Base-by-base conservation (phyloP, 208 protist genomes). In the Leishmania gerbilli region DNA sequence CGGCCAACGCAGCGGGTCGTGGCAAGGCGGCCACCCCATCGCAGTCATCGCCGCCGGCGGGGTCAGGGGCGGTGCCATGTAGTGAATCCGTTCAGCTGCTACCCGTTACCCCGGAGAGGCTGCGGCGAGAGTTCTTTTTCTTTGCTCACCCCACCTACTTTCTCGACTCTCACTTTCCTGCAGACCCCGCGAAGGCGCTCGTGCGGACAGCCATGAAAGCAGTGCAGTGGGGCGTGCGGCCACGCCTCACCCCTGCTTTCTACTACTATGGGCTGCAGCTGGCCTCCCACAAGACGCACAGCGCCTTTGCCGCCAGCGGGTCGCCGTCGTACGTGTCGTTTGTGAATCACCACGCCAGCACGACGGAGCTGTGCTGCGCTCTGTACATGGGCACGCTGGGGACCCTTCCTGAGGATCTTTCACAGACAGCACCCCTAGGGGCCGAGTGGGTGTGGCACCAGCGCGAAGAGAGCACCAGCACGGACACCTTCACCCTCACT, bases 371-470 rank as follows among this genome's bases (percentile, higher is more conserved):
- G 60, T 95, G 91, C 79, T 91, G 90, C 60, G 85, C 91, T 42
- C 72, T 98, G n/a, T 98, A 91, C 82, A 58, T 68, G 19, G 90
- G 93, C 60, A 83, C 89, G 11, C 86, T 96, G 45, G 65, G 71
- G n/a, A 85, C 85, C 9, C 84, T 97, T 31, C 87, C 92, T 2
- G 90, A 94, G 67, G 87, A 85, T 42, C 56, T 83, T 40, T 62
- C 74, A 5, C 53, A 65, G 47, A 81, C 67, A 11, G 75, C 62
- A n/a, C 82, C 81, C 34, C 84, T 97, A 17, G 87, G 87, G 37
- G 88, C 88, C 3, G 84, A 94, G 80, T 96, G 93, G 91, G 85
- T 95, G 60, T 98, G 93, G 91, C 92, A 98, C 37, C 92, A 96
- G 81, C 92, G 93, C 27, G 82, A 90, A 21, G 93, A 98, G 78